Evolutionary conservation across 768 basidiomycete genomes (phyloP).

Genomic region (Mycena leptocephala): DNA sequence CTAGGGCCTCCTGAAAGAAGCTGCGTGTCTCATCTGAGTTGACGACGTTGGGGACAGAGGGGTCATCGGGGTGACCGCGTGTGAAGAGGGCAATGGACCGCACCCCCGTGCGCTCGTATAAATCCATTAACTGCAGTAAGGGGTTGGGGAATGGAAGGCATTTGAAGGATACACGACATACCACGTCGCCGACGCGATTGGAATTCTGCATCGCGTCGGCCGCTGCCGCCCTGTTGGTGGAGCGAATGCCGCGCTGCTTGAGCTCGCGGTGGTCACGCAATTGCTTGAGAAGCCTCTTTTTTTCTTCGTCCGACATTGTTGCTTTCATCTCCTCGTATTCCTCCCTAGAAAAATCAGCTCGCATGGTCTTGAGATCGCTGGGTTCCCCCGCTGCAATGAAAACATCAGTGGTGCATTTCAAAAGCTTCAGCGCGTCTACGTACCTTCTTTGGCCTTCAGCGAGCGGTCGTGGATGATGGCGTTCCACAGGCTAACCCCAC

Average conservation of each 20-base stretch:
- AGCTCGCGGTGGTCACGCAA: background rate
- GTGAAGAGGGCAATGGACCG: background rate
- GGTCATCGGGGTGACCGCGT: background rate
- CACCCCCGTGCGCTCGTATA: background rate
- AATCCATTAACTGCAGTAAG: background rate
- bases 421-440: background rate
- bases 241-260: background rate
- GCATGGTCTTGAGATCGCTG: too few species aligned
- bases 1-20: background rate
- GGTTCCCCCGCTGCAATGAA: too few species aligned
- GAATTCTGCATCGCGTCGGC: background rate
- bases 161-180: background rate
- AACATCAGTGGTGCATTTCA: too few species aligned
- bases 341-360: too few species aligned
- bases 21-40: background rate
- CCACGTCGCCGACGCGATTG: background rate
- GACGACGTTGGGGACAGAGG: background rate
- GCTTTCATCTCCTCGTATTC: background rate
- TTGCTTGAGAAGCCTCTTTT: background rate
- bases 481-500: background rate
- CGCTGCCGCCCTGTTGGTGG: background rate
- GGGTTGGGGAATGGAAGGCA: too few species aligned
- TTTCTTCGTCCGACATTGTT: background rate
- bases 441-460: background rate
- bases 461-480: background rate